Conservation (phyloP, 1,139 yeast species). For the Debaryomyces udenii region DNA sequence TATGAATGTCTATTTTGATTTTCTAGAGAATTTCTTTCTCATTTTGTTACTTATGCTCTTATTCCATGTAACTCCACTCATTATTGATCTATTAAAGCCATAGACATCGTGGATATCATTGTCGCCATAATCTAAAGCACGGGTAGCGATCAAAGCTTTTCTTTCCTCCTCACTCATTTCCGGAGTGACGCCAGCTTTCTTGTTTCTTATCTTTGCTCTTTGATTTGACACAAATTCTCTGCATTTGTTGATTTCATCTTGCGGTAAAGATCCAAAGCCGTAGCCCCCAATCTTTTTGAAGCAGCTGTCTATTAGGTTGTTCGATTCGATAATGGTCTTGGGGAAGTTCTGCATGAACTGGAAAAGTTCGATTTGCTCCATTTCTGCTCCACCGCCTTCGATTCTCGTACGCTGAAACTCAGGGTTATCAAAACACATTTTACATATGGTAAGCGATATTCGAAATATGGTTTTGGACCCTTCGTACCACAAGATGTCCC, state of each 20-base stretch:
- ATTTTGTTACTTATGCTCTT: conserved; percentile 54
- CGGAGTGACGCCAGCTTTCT: conserved; percentile 35
- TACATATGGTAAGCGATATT: conserved; percentile 79
- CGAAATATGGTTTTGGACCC: conserved; percentile 87
- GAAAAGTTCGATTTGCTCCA: conserved; percentile 83
- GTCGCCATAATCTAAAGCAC: conserved; percentile 21
- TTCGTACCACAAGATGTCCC: conserved; percentile 95
- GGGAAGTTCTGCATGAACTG: conserved; percentile 87
- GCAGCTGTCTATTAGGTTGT: conserved; percentile 68
- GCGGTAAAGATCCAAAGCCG: conserved; percentile 72
- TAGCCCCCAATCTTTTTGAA: conserved; percentile 73
- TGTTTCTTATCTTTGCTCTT: conserved; percentile 47
- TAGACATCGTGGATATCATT: conserved; percentile 49
- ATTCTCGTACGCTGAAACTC: conserved; percentile 31
- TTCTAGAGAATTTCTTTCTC: conserved; percentile 44
- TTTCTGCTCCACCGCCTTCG: conserved; percentile 28
- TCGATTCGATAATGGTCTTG: conserved; percentile 69
- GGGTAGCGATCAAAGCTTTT: conserved; percentile 31
- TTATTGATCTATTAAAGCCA: conserved; percentile 53
- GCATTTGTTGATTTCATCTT: conserved; percentile 78
- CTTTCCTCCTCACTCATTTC: conserved; percentile 47
- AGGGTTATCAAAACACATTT: conserved; percentile 68
- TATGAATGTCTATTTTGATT: conserved; percentile 13
- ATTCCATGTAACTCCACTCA: conserved; percentile 63
- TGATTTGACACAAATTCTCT: conserved; percentile 74